Conservation (phyloP, 2,329 filamentous ascomycete species). For the Fusarium zealandicum region DNA sequence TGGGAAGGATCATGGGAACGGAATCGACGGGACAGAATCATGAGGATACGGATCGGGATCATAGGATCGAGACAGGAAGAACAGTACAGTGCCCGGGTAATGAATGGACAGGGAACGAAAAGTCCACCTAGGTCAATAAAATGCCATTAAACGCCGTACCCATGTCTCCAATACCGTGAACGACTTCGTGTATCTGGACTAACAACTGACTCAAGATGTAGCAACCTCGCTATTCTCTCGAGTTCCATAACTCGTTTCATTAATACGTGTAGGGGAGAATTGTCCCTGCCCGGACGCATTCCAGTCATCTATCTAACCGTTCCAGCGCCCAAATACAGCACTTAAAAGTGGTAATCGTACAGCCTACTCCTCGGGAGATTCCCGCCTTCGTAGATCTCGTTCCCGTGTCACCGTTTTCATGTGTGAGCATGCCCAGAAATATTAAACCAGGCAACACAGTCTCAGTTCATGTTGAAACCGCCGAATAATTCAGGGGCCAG, state of each 20-base stretch:
- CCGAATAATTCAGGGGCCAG: constrained; percentile 45
- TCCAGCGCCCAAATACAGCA: constrained; percentile 20
- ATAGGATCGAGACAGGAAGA: no score
- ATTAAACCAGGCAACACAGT: constrained; percentile 1
- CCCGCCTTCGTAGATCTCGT: constrained; percentile 22
- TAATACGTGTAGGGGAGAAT: constrained; percentile 18
- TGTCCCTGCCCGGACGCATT: constrained; percentile 2
- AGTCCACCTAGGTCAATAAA: neutral
- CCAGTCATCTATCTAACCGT: constrained; percentile 20
- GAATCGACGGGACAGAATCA: no score
- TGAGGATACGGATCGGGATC: neutral
- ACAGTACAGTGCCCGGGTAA: no score
- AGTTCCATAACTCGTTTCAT: neutral
- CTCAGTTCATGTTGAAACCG: constrained; percentile 39
- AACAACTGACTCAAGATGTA: neutral
- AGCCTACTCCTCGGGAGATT: constrained; percentile 35
- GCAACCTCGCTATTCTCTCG: neutral
- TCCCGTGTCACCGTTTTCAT: constrained; percentile 7
- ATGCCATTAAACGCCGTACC: neutral
- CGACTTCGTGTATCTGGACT: neutral
- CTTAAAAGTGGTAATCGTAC: constrained; percentile 33
- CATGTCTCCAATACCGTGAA: neutral
- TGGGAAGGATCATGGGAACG: no score
- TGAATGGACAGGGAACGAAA: no score
- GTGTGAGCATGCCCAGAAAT: neutral